Conservation (phyloP, 2,329 filamentous ascomycete species). For the Geosmithia putterillii region DNA sequence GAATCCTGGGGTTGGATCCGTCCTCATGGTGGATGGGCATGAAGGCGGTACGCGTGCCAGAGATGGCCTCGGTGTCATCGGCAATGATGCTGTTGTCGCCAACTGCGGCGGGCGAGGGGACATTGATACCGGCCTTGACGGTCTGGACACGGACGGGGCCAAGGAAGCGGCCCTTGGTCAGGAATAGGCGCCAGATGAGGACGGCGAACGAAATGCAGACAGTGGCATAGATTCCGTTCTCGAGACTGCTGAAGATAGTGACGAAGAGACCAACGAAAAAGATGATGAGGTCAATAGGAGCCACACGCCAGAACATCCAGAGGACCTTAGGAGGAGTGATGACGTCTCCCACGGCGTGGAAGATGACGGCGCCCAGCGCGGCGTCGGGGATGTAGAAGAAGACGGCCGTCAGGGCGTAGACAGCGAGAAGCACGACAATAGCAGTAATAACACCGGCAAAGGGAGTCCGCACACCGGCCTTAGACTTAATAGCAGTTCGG, state of each 20-base stretch:
- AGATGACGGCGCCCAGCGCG: slow-evolving; percentile 76
- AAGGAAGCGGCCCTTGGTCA: slow-evolving; percentile 37
- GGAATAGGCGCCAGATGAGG: slow-evolving; percentile 74
- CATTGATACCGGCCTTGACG: not conserved
- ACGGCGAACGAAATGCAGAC: slow-evolving; percentile 66
- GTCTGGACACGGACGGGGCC: not conserved
- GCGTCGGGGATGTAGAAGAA: slow-evolving; percentile 91
- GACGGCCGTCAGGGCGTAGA: slow-evolving; percentile 76
- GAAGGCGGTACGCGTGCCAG: slow-evolving; percentile 24
- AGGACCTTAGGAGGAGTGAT: slow-evolving; percentile 85
- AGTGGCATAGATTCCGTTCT: slow-evolving; percentile 85
- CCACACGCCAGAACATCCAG: slow-evolving; percentile 92
- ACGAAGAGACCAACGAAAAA: slow-evolving; percentile 91
- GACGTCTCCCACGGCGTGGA: slow-evolving; percentile 87
- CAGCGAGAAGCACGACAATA: slow-evolving; percentile 71
- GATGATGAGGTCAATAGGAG: slow-evolving; percentile 78
- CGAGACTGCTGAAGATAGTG: slow-evolving; percentile 78
- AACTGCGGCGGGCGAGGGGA: not conserved
- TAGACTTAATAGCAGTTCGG: slow-evolving; percentile 92
- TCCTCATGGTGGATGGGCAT: slow-evolving; percentile 39
- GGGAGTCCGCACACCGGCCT: slow-evolving; percentile 86
- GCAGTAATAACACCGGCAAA: slow-evolving; percentile 85
- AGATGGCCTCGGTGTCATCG: not conserved
- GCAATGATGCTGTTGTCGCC: not conserved
- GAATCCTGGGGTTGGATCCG: slow-evolving; percentile 29